Evolutionary conservation across 768 basidiomycete species (phyloP).

Genomic region (Hysterangium stoloniferum): DNA sequence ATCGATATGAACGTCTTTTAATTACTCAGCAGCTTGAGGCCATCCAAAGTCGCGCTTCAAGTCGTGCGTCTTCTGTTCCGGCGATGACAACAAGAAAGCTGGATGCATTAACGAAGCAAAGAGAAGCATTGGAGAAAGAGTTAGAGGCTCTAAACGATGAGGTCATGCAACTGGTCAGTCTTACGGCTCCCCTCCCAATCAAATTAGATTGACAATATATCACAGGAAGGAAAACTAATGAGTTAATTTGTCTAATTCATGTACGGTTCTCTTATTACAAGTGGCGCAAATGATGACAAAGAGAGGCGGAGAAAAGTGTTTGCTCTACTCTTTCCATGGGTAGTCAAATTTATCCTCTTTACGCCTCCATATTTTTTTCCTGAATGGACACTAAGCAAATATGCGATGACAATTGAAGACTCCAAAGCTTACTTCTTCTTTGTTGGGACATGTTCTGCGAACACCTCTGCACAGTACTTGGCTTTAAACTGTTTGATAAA

Average conservation of each 20-base stretch:
- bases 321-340: slow-evolving; percentile 67
- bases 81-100: slow-evolving; percentile 53
- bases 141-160: slow-evolving; percentile 53
- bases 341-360: slow-evolving; percentile 85
- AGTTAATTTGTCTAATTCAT: not conserved
- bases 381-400: slow-evolving; percentile 23
- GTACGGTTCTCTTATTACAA: too few relatives aligned
- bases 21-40: slow-evolving; percentile 55
- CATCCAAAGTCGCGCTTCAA: slow-evolving; percentile 33
- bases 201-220: not conserved
- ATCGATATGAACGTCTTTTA: not conserved
- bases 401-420: not conserved
- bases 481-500: slow-evolving; percentile 92
- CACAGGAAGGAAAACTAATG: slow-evolving; percentile 1
- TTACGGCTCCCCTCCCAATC: not conserved
- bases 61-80: slow-evolving; percentile 32
- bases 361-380: slow-evolving; percentile 87
- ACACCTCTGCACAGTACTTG: slow-evolving; percentile 77
- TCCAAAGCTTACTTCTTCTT: slow-evolving; percentile 79
- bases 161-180: slow-evolving; percentile 45
- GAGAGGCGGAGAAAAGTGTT: not conserved
- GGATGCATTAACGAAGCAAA: slow-evolving; percentile 59
- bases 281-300: not conserved
- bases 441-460: slow-evolving; percentile 71
- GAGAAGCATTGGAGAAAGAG: slow-evolving; percentile 61